These are phyloP conservation scores for Neurospora sp. DNA, from an alignment of 495 filamentous ascomycete genomes.

Conservation along the genomic window DNA sequence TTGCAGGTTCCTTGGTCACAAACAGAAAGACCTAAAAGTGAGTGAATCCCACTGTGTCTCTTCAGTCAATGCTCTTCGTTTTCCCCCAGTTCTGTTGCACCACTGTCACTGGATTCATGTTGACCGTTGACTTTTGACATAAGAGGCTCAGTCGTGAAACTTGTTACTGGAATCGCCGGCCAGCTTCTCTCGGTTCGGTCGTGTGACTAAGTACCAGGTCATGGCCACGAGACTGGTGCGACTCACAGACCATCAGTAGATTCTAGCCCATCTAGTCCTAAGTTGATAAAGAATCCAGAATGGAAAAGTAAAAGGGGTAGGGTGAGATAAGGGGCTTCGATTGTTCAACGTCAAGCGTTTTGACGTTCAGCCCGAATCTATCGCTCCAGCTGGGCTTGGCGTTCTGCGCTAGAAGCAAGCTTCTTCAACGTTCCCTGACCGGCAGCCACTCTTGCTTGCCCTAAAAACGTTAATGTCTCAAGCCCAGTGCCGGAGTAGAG, in stretches of 20 bases:
- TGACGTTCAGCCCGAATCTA: neutral
- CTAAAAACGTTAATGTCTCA: neutral
- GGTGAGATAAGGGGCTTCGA: neutral
- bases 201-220: neutral
- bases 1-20: neutral
- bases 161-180: neutral
- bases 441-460: neutral
- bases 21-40: neutral
- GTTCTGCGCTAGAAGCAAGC: neutral
- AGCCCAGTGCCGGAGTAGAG: neutral
- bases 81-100: neutral
- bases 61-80: neutral
- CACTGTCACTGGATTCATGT: neutral
- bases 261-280: neutral
- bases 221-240: neutral
- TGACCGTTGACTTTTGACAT: neutral
- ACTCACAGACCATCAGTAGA: neutral
- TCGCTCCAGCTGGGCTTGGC: neutral
- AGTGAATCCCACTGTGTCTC: neutral
- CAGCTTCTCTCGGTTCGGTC: neutral
- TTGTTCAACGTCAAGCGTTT: neutral
- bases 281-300: neutral
- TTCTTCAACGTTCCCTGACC: neutral
- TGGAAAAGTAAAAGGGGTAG: neutral
- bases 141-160: neutral